Evolutionary conservation across 2,329 filamentous ascomycete species (phyloP).

Genomic region (Trichophyton schoenleinii): DNA sequence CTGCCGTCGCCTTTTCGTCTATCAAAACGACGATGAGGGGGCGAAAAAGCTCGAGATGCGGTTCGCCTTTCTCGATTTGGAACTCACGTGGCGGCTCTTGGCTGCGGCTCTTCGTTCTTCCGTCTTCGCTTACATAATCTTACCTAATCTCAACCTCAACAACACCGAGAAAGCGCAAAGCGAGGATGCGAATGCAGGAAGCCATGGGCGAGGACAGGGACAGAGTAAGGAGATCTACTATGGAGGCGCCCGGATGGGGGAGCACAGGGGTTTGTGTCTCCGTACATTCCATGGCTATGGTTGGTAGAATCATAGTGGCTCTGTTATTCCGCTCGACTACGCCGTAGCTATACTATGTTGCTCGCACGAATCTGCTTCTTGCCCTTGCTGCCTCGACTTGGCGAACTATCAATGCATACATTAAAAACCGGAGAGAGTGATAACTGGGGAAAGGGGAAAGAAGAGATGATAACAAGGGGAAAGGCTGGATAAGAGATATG

Average conservation of each 20-base stretch:
- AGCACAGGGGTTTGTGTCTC: neutral
- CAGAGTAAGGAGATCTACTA: neutral
- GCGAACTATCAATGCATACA: neutral
- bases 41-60: neutral
- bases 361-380: neutral
- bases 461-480: neutral
- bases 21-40: neutral
- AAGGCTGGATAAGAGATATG: neutral
- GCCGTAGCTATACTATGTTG: neutral
- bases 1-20: neutral
- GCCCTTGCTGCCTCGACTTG: neutral
- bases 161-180: neutral
- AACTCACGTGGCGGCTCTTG: neutral
- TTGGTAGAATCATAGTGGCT: neutral
- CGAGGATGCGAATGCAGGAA: too few relatives aligned
- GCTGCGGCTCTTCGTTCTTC: neutral
- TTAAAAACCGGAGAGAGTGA: neutral
- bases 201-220: too few relatives aligned
- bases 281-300: neutral
- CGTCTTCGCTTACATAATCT: neutral
- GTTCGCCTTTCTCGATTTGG: constrained; percentile 2
- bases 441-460: neutral
- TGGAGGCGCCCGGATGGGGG: neutral
- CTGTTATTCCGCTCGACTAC: neutral
- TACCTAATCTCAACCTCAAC: neutral